Conservation (phyloP, 306 rosid species). For the Ziziphus jujuba region DNA sequence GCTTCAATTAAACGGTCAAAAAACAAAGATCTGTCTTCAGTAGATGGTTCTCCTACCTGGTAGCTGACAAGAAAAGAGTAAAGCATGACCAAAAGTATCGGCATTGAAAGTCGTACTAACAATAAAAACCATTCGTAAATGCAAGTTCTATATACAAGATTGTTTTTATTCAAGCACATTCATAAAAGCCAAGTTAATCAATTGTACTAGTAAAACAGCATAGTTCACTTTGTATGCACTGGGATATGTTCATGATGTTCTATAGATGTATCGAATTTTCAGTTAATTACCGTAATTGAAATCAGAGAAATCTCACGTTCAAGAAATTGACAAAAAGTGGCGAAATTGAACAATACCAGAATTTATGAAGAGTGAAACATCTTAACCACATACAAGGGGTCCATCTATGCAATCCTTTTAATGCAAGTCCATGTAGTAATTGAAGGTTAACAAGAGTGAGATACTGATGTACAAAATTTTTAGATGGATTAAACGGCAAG, state of each 20-base stretch:
- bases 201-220: neutral
- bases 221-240: no score
- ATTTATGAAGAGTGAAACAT: neutral
- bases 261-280: neutral
- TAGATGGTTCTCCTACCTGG: slow-evolving; percentile 57
- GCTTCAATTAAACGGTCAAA: slow-evolving; percentile 71
- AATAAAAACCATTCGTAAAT: neutral
- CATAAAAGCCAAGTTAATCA: no score
- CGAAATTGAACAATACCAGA: neutral
- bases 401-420: neutral
- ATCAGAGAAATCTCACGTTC: neutral
- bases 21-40: slow-evolving; percentile 68
- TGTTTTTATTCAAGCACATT: neutral
- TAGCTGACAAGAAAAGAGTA: slow-evolving; percentile 52
- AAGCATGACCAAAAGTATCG: slow-evolving; percentile 20
- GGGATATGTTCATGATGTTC: neutral
- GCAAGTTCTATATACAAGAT: no score
- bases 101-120: slow-evolving; percentile 1
- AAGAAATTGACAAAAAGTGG: neutral
- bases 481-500: no score
- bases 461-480: no score
- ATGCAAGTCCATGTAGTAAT: neutral
- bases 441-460: neutral
- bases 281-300: neutral
- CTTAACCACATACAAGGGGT: neutral